Evolutionary conservation across 1,284 basidiomycete genomes (phyloP).

Genomic region (Dichomitus squalens): DNA sequence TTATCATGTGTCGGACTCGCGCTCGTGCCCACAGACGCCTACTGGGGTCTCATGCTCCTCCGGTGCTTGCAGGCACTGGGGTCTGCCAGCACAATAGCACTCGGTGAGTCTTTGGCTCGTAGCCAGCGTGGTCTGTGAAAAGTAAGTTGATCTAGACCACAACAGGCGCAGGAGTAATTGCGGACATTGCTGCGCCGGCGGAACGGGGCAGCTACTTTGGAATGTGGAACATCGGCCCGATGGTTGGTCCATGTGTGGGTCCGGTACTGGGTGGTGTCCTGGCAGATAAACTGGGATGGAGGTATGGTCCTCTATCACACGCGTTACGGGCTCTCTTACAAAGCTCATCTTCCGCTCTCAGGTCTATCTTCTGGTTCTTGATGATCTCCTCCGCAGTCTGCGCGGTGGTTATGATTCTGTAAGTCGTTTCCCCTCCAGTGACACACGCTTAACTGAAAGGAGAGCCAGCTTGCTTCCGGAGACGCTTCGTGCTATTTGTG

Average conservation of each 20-base stretch:
- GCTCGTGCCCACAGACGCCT: slow-evolving; percentile 45
- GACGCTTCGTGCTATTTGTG: slow-evolving; percentile 53
- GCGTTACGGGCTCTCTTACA: neutral
- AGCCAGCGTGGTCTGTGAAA: neutral
- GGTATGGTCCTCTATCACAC: slow-evolving; percentile 40
- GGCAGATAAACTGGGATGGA: slow-evolving; percentile 64
- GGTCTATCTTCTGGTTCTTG: slow-evolving; percentile 82
- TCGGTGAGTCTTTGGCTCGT: slow-evolving; percentile 32
- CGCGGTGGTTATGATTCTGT: slow-evolving; percentile 58
- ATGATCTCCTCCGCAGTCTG: slow-evolving; percentile 60
- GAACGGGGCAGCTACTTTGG: slow-evolving; percentile 45
- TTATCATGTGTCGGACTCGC: slow-evolving; percentile 50
- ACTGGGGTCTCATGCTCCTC: slow-evolving; percentile 50
- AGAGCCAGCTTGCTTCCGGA: slow-evolving; percentile 47
- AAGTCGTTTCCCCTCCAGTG: slow-evolving; percentile 27
- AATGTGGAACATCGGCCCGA: slow-evolving; percentile 38
- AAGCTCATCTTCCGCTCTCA: slow-evolving; percentile 25
- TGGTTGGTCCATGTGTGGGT: slow-evolving; percentile 44
- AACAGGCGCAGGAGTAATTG: slow-evolving; percentile 41
- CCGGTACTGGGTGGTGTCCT: slow-evolving; percentile 60
- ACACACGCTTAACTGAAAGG: neutral
- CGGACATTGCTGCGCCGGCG: slow-evolving; percentile 40
- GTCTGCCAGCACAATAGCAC: slow-evolving; percentile 45
- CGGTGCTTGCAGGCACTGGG: slow-evolving; percentile 51
- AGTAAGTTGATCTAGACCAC: neutral